Conservation (phyloP, 768 basidiomycete species). For the Rhizopogon salebrosus region DNA sequence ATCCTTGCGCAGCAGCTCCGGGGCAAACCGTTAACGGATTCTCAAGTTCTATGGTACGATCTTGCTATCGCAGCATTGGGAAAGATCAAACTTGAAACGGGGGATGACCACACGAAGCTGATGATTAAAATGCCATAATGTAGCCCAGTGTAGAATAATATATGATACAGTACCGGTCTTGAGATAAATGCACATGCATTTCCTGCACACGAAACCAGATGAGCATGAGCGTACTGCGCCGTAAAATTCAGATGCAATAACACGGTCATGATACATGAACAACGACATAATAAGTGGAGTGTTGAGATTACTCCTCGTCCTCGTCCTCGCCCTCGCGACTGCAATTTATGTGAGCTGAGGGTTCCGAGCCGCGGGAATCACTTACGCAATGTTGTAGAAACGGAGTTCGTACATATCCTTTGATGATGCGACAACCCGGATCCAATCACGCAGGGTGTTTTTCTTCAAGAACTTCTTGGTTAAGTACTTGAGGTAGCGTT, state of each 20-base stretch:
- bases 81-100: constrained; percentile 36
- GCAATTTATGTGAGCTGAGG: constrained; percentile 6
- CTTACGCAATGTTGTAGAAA: constrained; percentile 91
- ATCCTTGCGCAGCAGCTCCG: constrained; percentile 66
- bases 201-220: background rate
- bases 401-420: constrained; percentile 93
- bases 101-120: constrained; percentile 17
- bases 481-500: constrained; percentile 96
- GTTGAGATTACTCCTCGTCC: constrained; percentile 37
- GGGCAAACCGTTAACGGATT: constrained; percentile 49
- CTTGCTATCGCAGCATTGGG: constrained; percentile 60
- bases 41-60: constrained; percentile 70
- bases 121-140: constrained; percentile 5
- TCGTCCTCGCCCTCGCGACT: constrained; percentile 52
- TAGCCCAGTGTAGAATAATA: background rate
- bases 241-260: background rate
- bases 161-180: background rate
- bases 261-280: constrained; percentile 3
- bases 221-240: background rate
- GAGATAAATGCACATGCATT: background rate
- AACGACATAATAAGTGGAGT: background rate
- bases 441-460: constrained; percentile 93
- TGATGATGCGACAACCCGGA: constrained; percentile 86
- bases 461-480: constrained; percentile 99
- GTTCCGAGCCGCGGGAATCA: constrained; percentile 7